Base-by-base conservation (phyloP, 1,284 basidiomycete genomes). In the Hemileia vastatrix region DNA sequence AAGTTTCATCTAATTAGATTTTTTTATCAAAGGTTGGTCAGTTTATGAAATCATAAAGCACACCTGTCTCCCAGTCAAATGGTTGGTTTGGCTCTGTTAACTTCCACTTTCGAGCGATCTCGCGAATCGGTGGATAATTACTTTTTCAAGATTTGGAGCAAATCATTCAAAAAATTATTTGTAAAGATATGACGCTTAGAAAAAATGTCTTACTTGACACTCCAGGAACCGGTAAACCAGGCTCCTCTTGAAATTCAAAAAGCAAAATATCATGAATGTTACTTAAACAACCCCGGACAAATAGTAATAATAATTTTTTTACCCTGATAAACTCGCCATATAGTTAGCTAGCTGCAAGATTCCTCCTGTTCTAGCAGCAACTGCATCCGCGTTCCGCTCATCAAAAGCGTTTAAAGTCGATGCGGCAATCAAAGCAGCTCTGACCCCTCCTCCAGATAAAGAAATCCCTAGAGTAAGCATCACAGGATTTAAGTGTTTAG, bases 201-300 rank as follows among this genome's bases (percentile, higher is more conserved):
- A 21, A 48, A 8, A 19, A 13, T 23, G 23, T 15, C n/a, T 19
- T 32, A 33, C 3, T 47, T 6, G n/a, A 21, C 44, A 48, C 19
- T 40, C 58, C 58, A 61, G 19, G 58, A 61, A 23, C 58, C 58
- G 11, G 58, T 61, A 33, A 61, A 61, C 58, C 58, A 61, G 24
- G 58, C 53, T 3, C 58, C 58, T 18, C 58, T 61, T 5, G 13
- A 19, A 48, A 21, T 36, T 9, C 15, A 51, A 24, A 11, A 54
- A 61, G 36, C 21, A 21, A 49, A 19, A 49, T 9, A 31, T 15
- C 2, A 13, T 8, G 8, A 53, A 3, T 21, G 47, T 9, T 9
- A 9, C 6, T 49, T 49, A 8, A 49, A 18, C 47, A 48, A 55
- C 15, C 23, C 18, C 32, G 27, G n/a, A 24, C 18, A 52, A 15